Evolutionary conservation across 257 asterid species (phyloP).

Genomic region (Plantago major): DNA sequence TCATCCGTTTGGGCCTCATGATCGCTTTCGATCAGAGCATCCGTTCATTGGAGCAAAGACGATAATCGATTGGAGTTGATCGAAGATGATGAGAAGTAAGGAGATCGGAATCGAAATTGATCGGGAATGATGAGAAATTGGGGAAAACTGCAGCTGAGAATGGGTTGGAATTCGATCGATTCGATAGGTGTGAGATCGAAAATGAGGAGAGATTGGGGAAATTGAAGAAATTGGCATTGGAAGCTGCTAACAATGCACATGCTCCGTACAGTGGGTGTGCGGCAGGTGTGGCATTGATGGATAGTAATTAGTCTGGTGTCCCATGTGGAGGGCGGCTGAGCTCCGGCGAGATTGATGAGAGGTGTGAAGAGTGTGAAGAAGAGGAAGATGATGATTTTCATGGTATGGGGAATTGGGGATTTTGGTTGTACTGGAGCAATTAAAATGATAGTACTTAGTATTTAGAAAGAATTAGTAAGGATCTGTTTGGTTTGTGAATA

Average conservation of each 20-base stretch:
- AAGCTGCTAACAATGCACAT: constrained; percentile 78
- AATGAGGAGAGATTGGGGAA: constrained; percentile 22
- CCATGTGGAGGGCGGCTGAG: too few species aligned
- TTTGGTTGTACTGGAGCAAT: too few species aligned
- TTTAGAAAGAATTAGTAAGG: too few species aligned
- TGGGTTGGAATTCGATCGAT: too few species aligned
- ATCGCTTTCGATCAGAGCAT: constrained; percentile 52
- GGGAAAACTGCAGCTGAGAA: background rate
- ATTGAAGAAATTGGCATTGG: constrained; percentile 45
- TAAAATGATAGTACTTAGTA: too few species aligned
- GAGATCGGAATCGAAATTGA: constrained; percentile 23
- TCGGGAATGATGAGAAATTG: constrained; percentile 20
- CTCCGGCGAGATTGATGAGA: too few species aligned
- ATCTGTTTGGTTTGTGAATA: too few species aligned
- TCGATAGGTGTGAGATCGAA: background rate
- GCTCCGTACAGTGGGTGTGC: constrained; percentile 85
- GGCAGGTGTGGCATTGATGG: constrained; percentile 85
- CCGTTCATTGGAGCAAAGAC: constrained; percentile 67
- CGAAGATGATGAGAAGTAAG: background rate
- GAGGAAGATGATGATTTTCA: too few species aligned
- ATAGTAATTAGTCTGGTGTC: too few species aligned
- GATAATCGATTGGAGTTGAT: constrained; percentile 37
- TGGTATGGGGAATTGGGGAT: too few species aligned
- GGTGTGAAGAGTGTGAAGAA: too few species aligned
- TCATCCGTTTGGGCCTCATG: constrained; percentile 77